Evolutionary conservation across 192 early-diverging fungal genomes (phyloP), one percentile per base, ranked within the genome.

Genomic region (Rhizophagus prolifer): DNA sequence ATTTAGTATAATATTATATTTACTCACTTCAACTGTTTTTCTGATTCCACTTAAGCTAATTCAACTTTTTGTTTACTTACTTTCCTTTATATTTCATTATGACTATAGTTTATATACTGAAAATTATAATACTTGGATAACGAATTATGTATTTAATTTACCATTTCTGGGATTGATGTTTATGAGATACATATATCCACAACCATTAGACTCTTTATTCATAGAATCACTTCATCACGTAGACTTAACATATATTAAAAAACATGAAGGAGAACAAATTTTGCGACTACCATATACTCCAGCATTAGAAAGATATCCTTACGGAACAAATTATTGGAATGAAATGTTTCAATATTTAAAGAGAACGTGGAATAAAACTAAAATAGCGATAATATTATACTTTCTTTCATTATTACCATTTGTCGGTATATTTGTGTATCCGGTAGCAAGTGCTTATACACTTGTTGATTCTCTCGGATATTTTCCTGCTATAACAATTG

Each of bases 141-240:
- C 63, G 21, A 76, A 76, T 34, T 66, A 59, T 6, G 74, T 66
- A 31, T 76, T 76, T 6, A 76, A 76, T 76, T 54, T 76, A 47
- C 89, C 89, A 0, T 79, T 91, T 44, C 46, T 85, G 3, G 86
- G 84, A 2, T 63, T 91, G 19, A 50, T 91, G 38, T 87, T 88
- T 75, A 79, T 91, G 76, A 79, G 87, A 25, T 88, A 88, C 61
- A 19, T 91, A n/a, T 89, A 91, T 65, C 84, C 88, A 13, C 79
- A 86, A 60, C 85, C 87, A 46, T 71, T 91, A 36, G 88, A 91
- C 74, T 81, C 84, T 58, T 79, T 91, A 30, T 91, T 91, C 75
- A 77, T 91, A 60, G 84, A 88, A 19, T 84, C 84, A 7, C 58
- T 90, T 9, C 50, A 71, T 13, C 84, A 82, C 58, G 74, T 86